These are phyloP conservation scores for Sequoia sempervirens DNA, from an alignment of 75 land plant genomes.

Conservation along the genomic window DNA sequence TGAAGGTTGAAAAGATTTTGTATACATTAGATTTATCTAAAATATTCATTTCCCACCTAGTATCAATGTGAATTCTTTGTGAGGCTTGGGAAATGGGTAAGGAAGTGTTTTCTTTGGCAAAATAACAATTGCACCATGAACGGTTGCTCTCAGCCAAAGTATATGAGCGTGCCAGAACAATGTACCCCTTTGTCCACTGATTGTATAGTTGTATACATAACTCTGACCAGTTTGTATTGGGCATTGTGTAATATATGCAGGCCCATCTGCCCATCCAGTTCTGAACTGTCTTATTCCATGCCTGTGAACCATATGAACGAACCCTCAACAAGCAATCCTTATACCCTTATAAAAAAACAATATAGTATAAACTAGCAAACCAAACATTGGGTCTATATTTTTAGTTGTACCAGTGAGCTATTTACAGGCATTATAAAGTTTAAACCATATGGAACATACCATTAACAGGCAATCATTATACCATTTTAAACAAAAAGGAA, in stretches of 20 bases:
- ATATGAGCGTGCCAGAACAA: slow-evolving; percentile 82
- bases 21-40: background rate
- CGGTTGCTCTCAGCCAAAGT: slow-evolving; percentile 64
- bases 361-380: background rate
- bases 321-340: background rate
- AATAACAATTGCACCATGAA: slow-evolving; percentile 78
- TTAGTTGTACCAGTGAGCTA: slow-evolving; percentile 58
- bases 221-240: slow-evolving; percentile 62
- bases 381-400: background rate
- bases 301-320: slow-evolving; percentile 27
- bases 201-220: slow-evolving; percentile 52
- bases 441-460: background rate
- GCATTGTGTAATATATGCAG: slow-evolving; percentile 67
- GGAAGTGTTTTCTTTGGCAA: slow-evolving; percentile 20
- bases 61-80: slow-evolving; percentile 45
- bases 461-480: background rate
- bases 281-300: slow-evolving; percentile 67
- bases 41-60: slow-evolving; percentile 31
- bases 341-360: too few relatives aligned
- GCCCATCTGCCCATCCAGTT: slow-evolving; percentile 81
- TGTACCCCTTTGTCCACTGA: slow-evolving; percentile 66
- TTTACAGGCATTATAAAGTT: slow-evolving; percentile 36
- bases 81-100: slow-evolving; percentile 56
- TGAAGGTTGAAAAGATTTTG: background rate
- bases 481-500: background rate